Percentiles rank a stretch among this genome's conserved stretches.
Conservation (phyloP, 805 yeast genomes). For the Ogataea pini region DNA sequence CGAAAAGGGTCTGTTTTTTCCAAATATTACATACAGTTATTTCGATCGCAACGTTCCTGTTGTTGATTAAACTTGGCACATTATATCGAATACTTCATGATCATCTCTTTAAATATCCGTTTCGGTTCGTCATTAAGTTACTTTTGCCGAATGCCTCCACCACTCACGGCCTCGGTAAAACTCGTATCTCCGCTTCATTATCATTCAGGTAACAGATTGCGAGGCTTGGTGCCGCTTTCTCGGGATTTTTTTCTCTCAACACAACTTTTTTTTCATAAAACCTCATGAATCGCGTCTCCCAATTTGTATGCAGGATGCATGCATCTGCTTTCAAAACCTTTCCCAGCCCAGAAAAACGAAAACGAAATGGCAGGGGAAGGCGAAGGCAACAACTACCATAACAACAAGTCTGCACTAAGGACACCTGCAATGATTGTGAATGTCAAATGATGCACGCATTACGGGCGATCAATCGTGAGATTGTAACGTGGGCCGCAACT, state of each 20-base stretch:
- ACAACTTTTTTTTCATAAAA: neutral
- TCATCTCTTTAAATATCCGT: too few species aligned
- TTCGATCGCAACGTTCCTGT: neutral
- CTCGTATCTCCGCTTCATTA: too few species aligned
- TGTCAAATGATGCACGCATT: neutral
- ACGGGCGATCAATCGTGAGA: neutral
- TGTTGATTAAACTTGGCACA: neutral
- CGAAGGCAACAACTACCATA: neutral
- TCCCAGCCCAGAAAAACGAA: neutral
- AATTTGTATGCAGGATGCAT: slow-evolving; percentile 1
- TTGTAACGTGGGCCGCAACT: too few species aligned
- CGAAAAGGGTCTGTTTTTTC: neutral
- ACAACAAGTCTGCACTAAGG: neutral
- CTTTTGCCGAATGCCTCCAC: too few species aligned
- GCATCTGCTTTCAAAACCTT: neutral
- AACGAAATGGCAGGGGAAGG: neutral
- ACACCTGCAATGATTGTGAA: neutral
- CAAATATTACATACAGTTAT: neutral
- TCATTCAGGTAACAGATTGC: too few species aligned
- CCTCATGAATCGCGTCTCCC: neutral
- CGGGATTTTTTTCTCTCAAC: neutral
- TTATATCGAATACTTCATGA: neutral
- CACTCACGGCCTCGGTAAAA: too few species aligned
- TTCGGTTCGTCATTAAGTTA: too few species aligned
- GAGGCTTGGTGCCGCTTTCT: neutral